Evolutionary conservation across 345 rosid genomes (phyloP), one percentile per base, ranked within the genome.

Genomic region (Linum usitatissimum): DNA sequence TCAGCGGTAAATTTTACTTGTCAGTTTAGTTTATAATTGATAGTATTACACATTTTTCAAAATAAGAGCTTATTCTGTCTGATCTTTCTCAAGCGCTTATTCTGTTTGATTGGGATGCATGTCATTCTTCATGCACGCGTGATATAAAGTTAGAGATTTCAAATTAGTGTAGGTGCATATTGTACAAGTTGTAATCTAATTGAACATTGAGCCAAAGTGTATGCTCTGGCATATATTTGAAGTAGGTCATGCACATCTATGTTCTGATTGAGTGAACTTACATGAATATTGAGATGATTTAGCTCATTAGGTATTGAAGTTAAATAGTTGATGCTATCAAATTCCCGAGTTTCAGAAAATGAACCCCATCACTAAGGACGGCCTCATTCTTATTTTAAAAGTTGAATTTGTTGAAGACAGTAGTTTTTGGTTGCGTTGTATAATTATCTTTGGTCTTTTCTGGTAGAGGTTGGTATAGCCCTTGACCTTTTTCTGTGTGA

Each of bases 1-100:
- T 79, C 83, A 61, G 86, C 88, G 68, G 99, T 93, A 90, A 81
- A 97, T 82, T 67, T 59, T 75, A 57, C 57, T 61, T 48, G 48
- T 55, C 49, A 28, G 15, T 21, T 53, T 34, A 38, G 28, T 59
- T 45, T 64, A 65, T 60, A 20, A 34, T 4, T 34, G 38, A 34
- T 7, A 34, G 8, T 34, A 34, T 34, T 55, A 14, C 8, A 18
- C 30, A 55, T 55, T 55, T 18, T 48, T n/a, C 56, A 57, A 45
- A 20, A 49, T 60, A 5, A 36, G 58, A 40, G 21, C 70, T 30
- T 13, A 55, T 40, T 7, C 18, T n/a, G n/a, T 23, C 19, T 23
- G 62, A 15, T 64, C 31, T 60, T 55, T 70, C 42, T 61, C 8
- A 9, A 9, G 10, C 14, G 51, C 28, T 23, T 23, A 23, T 45